Base-by-base conservation (phyloP, 352 stramenopile species). In the Pythium pectinolyticum region DNA sequence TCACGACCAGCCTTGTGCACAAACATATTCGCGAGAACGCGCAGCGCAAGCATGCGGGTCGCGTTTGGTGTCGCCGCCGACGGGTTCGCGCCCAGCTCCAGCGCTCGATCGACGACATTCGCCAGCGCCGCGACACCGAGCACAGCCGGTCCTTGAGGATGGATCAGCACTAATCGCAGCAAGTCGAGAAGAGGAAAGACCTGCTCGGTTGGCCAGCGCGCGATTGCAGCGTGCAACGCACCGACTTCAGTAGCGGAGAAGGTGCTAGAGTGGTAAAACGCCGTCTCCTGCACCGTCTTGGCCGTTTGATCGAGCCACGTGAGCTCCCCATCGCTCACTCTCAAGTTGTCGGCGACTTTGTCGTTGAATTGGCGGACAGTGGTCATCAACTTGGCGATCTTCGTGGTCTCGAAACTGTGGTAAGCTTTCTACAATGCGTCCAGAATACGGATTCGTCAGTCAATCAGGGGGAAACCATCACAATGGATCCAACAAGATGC, bases 151-250 rank as follows among this genome's bases (percentile, higher is more conserved):
- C 85, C 92, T 64, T 97, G 83, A 0, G 94, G 93, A 66, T 99
- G 95, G 7, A 96, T 70, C 2, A 97, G 57, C 31, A 94, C 78
- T 17, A 98, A 74, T 9, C 95, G 86, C 30, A 95, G 80, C 62
- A 99, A 67, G 75, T 99, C 95, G 25, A 98, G 73, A 5, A 81
- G 87, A 12, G 94, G 92, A 72, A 98, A 99, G 5, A 83, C 87
- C 31, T 90, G 57, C 12, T 82, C 75, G 0, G 75, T 76, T 6
- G 87, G 80, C 87, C 93, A 97, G 4, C 69, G 61, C 8, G 73
- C 57, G 15, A 98, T 49, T 30, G 92, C 77, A 28, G 74, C 78
- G 30, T 63, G 67, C 37, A 98, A 57, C 2, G 78, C 65, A 20
- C 63, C 28, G 11, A 98, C 70, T 56, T 97, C 83, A 2, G 46